Evolutionary conservation across 2,329 filamentous ascomycete species (phyloP).

Genomic region (Diaporthe humulicola): DNA sequence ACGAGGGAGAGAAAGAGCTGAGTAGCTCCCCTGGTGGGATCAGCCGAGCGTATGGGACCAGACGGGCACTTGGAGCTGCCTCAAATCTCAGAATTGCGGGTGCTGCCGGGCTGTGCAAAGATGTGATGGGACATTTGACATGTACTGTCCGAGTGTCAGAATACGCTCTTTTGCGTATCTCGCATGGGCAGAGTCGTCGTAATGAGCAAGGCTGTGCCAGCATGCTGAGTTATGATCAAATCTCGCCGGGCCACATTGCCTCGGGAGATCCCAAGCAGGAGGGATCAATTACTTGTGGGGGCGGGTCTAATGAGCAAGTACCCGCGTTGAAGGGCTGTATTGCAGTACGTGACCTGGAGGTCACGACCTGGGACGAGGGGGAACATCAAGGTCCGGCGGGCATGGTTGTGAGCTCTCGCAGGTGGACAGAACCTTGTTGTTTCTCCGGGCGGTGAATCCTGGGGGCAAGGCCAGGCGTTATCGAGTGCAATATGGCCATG

Average conservation of each 20-base stretch:
- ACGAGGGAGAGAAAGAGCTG: background rate
- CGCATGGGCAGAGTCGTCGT: constrained; percentile 28
- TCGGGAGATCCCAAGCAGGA: constrained; percentile 1
- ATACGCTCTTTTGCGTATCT: background rate
- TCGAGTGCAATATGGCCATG: background rate
- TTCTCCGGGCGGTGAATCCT: constrained; percentile 17
- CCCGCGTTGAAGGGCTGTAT: background rate
- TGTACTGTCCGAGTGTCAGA: background rate
- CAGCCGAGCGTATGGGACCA: constrained; percentile 7
- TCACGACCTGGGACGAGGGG: background rate
- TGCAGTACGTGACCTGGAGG: background rate
- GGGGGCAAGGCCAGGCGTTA: background rate
- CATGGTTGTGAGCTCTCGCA: background rate
- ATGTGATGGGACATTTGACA: background rate
- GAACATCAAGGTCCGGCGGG: background rate
- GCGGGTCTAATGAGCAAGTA: background rate
- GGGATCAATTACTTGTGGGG: constrained; percentile 20
- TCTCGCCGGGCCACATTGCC: constrained; percentile 8
- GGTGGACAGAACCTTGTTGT: background rate
- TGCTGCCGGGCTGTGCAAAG: constrained; percentile 11
- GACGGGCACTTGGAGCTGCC: background rate
- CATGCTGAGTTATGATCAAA: constrained; percentile 11
- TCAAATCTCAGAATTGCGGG: constrained; percentile 14
- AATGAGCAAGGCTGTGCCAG: constrained; percentile 29
- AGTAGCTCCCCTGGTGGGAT: background rate